Base-by-base conservation (phyloP, 2,329 filamentous ascomycete genomes). In the Pyrenophora tritici-repentis region DNA sequence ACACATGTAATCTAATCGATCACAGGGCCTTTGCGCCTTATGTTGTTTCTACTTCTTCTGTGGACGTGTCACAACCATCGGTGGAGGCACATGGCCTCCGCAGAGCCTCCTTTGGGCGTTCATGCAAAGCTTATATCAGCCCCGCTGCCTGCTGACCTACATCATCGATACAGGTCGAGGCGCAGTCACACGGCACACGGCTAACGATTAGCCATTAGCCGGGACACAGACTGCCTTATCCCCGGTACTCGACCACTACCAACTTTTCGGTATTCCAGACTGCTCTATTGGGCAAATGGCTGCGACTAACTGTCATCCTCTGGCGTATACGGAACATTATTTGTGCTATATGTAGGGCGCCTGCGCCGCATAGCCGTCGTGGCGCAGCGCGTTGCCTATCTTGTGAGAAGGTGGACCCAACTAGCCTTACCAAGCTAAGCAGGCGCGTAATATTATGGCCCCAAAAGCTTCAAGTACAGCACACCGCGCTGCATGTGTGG, bases 341-440 rank as follows among this genome's bases (percentile, higher is more conserved):
- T 33, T 38, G 22, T 51, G 45, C 32, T 42, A 42, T 24, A 42
- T 39, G 29, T 32, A 34, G 14, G 39, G 14, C 33, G 43, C 22
- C 57, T 62, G 53, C 59, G 55, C 59, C 59, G 59, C 57, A 62
- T 47, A 52, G 36, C 59, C 55, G 55, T 45, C 20, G 49, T 59
- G 59, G 59, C 58, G 58, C 56, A 59, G 54, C 42, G 43, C 49
- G 39, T 47, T 42, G 34, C 56, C 53, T 17, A 24, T 56, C 48
- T 7, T 17, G 55, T 38, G 29, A 14, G 12, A n/a, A 32, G 18
- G 50, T 40, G 45, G 45, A 41, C 47, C 58, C 44, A 20, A 18
- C 18, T 53, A 53, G 34, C 46, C 37, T 42, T 41, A 44, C 29
- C 41, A 24, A 38, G 42, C 42, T 46, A 54, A 50, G 49, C 50